phyloP scores from a whole-genome alignment of 2,329 filamentous ascomycete genomes.

The Sporothrix sp. region DNA sequence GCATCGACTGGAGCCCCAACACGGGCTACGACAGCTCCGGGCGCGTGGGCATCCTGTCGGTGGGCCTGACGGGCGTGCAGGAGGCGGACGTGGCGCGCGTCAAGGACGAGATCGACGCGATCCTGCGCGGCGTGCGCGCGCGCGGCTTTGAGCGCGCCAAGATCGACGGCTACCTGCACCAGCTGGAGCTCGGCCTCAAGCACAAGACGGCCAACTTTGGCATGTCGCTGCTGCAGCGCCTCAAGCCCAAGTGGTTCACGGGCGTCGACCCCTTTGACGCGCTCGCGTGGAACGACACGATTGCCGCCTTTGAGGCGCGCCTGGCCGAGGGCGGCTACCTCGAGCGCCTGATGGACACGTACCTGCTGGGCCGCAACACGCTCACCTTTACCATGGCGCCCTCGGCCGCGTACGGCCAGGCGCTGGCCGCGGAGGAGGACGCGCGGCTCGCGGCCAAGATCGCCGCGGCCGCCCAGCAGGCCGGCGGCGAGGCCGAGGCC shows the following conservation, averaged over 20 bases:
- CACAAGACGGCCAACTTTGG: constrained; percentile 96
- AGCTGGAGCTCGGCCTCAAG: constrained; percentile 84
- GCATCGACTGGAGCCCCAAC: constrained; percentile 90
- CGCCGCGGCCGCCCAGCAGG: constrained; percentile 53
- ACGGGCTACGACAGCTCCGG: constrained; percentile 79
- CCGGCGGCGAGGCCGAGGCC: constrained; percentile 57
- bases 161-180: constrained; percentile 87
- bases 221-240: constrained; percentile 76
- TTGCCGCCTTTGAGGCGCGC: constrained; percentile 68
- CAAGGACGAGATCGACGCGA: constrained; percentile 61
- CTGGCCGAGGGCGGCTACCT: constrained; percentile 71
- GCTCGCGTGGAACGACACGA: constrained; percentile 82
- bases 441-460: constrained; percentile 67
- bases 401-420: constrained; percentile 61
- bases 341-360: constrained; percentile 78
- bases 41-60: constrained; percentile 72
- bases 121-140: constrained; percentile 57
- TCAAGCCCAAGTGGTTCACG: constrained; percentile 92
- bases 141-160: constrained; percentile 84
- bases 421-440: constrained; percentile 68
- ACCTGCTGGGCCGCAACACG: constrained; percentile 76
- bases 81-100: constrained; percentile 69
- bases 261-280: constrained; percentile 87
- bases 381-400: constrained; percentile 93
- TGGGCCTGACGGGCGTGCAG: constrained; percentile 84